A percentile compares a stretch with the other conserved stretches of the same genome.
Conservation (phyloP, 2,329 filamentous ascomycete species). For the Fusarium kyushuense region DNA sequence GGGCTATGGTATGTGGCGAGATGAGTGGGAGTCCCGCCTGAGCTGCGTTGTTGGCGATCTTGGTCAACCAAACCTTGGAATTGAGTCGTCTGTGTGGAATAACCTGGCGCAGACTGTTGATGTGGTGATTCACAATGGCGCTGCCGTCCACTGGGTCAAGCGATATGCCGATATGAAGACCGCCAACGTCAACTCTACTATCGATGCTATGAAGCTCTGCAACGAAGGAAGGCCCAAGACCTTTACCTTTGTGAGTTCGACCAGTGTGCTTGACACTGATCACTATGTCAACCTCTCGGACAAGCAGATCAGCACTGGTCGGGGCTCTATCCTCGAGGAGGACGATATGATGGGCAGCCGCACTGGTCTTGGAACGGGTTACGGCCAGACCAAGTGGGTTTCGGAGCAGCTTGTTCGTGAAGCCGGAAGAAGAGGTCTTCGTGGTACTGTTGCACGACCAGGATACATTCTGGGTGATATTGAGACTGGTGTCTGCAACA, state of each 20-base stretch:
- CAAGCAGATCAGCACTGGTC: conserved; percentile 61
- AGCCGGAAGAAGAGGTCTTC: conserved; percentile 81
- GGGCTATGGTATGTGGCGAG: conserved; percentile 84
- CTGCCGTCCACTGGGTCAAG: conserved; percentile 83
- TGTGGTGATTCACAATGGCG: conserved; percentile 84
- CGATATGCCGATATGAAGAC: conserved; percentile 78
- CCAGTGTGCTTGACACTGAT: conserved; percentile 82
- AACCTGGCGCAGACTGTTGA: conserved; percentile 75
- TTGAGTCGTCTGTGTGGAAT: conserved; percentile 75
- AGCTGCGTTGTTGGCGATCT: conserved; percentile 80
- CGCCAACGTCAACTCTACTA: conserved; percentile 83
- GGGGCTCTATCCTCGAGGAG: conserved; percentile 57
- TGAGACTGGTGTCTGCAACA: conserved; percentile 77
- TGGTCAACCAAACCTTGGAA: conserved; percentile 68
- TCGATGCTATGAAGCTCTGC: conserved; percentile 82
- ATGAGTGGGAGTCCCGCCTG: conserved; percentile 74
- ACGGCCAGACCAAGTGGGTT: conserved; percentile 93
- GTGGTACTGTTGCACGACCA: conserved; percentile 80
- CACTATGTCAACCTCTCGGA: conserved; percentile 82
- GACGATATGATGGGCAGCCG: conserved; percentile 84
- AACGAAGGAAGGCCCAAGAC: conserved; percentile 81
- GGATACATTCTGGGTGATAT: conserved; percentile 87
- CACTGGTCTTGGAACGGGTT: conserved; percentile 83
- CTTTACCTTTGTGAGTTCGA: conserved; percentile 82
- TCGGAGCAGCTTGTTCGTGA: conserved; percentile 77